Conservation (phyloP, 148 eudicot species). For the Spergularia marina region DNA sequence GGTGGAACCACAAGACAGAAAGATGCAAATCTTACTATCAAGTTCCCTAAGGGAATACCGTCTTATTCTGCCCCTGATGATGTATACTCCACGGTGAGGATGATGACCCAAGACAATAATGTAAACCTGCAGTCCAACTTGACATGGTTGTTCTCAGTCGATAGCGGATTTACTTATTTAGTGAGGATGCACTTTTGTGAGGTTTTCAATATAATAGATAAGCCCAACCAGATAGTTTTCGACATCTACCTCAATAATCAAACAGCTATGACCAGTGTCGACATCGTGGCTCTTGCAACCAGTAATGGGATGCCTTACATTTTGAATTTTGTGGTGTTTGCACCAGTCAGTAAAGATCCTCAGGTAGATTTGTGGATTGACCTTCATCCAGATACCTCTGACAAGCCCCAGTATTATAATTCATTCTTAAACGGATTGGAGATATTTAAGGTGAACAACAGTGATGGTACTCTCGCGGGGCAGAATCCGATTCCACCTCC, state of each 20-base stretch:
- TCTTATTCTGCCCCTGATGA: conserved; percentile 70
- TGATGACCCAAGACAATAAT: conserved; percentile 54
- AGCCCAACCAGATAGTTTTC: conserved; percentile 60
- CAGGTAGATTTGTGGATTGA: conserved; percentile 81
- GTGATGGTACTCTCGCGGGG: conserved; percentile 68
- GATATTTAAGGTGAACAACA: conserved; percentile 66
- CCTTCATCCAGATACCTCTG: conserved; percentile 43
- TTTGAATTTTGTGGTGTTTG: conserved; percentile 56
- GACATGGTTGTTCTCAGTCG: conserved; percentile 71
- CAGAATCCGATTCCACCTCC: conserved; percentile 76
- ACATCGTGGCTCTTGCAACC: conserved; percentile 48
- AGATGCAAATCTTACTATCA: conserved; percentile 40
- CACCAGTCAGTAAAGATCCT: conserved; percentile 44
- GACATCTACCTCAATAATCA: conserved; percentile 64
- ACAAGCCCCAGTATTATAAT: conserved; percentile 47
- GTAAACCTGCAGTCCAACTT: conserved; percentile 62
- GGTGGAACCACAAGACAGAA: conserved; percentile 45
- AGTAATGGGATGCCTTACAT: conserved; percentile 44
- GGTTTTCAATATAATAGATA: conserved; percentile 33
- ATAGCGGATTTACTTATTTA: conserved; percentile 69
- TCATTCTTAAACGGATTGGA: conserved; percentile 86
- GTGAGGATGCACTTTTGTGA: conserved; percentile 96
- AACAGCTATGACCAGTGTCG: conserved; percentile 54
- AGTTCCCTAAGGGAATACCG: conserved; percentile 40
- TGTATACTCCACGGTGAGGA: conserved; percentile 68